phyloP scores from a whole-genome alignment of 2,329 filamentous ascomycete species.

The Verticillium nonalfalfae region DNA sequence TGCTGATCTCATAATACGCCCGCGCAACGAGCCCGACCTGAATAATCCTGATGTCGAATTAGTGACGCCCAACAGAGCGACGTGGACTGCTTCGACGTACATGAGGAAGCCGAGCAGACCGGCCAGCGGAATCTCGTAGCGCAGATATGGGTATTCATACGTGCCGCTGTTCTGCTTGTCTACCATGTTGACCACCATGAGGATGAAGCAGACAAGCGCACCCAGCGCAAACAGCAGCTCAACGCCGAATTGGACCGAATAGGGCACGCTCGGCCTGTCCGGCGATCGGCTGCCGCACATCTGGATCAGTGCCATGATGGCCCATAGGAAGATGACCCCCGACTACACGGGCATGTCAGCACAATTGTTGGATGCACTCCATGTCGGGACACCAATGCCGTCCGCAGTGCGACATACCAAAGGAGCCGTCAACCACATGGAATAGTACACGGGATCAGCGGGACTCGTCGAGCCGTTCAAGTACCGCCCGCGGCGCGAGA shows the following conservation, averaged over 20 bases:
- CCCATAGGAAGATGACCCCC: conserved; percentile 8
- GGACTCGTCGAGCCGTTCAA: conserved; percentile 10
- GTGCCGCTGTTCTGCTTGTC: conserved; percentile 8
- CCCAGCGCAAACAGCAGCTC: conserved; percentile 11
- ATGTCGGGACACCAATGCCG: no score
- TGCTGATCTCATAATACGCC: conserved; percentile 10
- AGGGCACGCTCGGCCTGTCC: conserved; percentile 6
- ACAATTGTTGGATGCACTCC: neutral
- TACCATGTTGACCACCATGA: conserved; percentile 11
- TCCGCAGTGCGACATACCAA: neutral
- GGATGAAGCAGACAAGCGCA: conserved; percentile 10
- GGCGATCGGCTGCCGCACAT: conserved; percentile 4
- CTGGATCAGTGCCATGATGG: conserved; percentile 2
- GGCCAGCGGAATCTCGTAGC: conserved; percentile 11
- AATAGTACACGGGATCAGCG: conserved; percentile 8
- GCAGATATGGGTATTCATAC: conserved; percentile 11
- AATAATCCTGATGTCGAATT: conserved; percentile 1
- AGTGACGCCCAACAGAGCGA: no score
- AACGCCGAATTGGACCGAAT: conserved; percentile 12
- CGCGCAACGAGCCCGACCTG: conserved; percentile 8
- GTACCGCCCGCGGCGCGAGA: conserved; percentile 9
- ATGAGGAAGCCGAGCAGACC: conserved; percentile 9
- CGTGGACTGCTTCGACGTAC: conserved; percentile 1
- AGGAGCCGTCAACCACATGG: conserved; percentile 10
- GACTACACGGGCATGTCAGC: neutral